phyloP scores from a whole-genome alignment of 108 stramenopile species.

The Skeletonema costatum region DNA sequence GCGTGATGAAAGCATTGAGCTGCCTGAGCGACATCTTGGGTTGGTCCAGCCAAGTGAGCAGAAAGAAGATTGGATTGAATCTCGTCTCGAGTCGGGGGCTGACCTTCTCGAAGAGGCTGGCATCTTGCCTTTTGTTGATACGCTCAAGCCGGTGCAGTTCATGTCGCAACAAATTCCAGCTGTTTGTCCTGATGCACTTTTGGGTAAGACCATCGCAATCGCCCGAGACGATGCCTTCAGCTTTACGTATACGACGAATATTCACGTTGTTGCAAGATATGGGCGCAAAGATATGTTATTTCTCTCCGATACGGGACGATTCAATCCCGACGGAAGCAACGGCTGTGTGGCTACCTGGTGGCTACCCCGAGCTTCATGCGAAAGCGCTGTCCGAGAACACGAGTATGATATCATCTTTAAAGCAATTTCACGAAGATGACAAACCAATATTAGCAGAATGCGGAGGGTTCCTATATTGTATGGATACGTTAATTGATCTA shows the following conservation, averaged over 20 bases:
- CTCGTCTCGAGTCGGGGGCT: constrained; percentile 7
- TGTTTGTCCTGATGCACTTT: neutral
- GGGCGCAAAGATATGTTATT: constrained; percentile 9
- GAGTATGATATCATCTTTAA: neutral
- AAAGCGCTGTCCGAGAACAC: neutral
- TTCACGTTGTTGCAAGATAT: constrained; percentile 12
- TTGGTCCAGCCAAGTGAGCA: constrained; percentile 18
- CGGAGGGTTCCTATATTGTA: neutral
- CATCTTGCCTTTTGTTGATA: constrained; percentile 3
- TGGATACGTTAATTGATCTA: neutral
- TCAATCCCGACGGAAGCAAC: neutral
- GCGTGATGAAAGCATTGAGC: neutral
- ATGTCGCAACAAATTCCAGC: neutral
- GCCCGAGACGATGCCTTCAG: neutral
- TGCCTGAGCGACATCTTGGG: constrained; percentile 11
- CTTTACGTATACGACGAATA: neutral
- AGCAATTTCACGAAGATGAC: neutral
- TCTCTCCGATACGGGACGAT: constrained; percentile 8
- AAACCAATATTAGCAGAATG: neutral
- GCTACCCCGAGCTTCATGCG: neutral
- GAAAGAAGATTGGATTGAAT: constrained; percentile 7
- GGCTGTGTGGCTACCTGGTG: neutral
- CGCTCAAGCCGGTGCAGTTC: neutral
- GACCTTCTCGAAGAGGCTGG: constrained; percentile 11
- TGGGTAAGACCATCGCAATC: neutral